phyloP scores from a whole-genome alignment of 768 basidiomycete genomes.

The Psilocybe cubensis region DNA sequence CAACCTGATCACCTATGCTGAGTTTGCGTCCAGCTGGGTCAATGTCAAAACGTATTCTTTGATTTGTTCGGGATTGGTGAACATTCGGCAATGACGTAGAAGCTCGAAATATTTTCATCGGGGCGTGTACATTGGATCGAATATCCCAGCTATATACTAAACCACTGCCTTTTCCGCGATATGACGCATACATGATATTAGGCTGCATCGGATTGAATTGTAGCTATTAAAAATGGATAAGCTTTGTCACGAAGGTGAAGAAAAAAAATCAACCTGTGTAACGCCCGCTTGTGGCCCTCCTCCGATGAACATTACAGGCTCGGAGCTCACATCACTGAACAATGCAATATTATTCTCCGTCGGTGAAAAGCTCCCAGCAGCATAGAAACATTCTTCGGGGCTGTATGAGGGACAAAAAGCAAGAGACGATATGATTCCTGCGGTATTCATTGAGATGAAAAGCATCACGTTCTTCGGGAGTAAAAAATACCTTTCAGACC shows the following conservation, averaged over 20 bases:
- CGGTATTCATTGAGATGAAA: background rate
- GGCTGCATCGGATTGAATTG: constrained; percentile 77
- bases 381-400: constrained; percentile 57
- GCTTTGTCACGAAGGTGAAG: background rate
- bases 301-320: constrained; percentile 65
- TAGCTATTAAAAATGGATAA: constrained; percentile 7
- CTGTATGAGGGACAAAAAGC: constrained; percentile 72
- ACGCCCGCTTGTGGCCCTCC: constrained; percentile 56
- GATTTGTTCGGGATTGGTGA: constrained; percentile 57
- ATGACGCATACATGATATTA: constrained; percentile 78
- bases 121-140: constrained; percentile 52
- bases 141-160: constrained; percentile 82
- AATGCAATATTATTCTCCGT: constrained; percentile 63
- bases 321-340: constrained; percentile 61
- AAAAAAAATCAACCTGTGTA: constrained; percentile 48
- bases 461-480: background rate
- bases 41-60: constrained; percentile 77
- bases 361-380: constrained; percentile 75
- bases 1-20: constrained; percentile 69
- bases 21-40: constrained; percentile 70
- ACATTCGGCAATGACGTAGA: background rate
- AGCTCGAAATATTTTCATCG: constrained; percentile 40
- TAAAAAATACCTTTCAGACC: constrained; percentile 77
- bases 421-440: constrained; percentile 87
- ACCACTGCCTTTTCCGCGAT: constrained; percentile 58